Evolutionary conservation across 768 basidiomycete species (phyloP).

Genomic region (Amanita rubescens): DNA sequence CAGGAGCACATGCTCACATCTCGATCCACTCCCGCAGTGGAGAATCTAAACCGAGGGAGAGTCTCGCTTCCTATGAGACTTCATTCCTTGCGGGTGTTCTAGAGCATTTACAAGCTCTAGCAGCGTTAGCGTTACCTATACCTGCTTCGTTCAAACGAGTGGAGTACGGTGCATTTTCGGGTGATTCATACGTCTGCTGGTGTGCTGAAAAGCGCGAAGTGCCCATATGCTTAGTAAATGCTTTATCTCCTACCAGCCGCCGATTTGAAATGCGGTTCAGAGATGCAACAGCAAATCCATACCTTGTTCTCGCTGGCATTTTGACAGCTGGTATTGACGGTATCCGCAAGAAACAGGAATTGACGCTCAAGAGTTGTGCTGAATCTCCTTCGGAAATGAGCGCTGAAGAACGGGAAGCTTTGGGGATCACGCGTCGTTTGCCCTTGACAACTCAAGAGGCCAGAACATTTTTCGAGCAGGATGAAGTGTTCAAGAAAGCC

Average conservation of each 20-base stretch:
- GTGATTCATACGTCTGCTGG: constrained; percentile 65
- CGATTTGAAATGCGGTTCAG: constrained; percentile 58
- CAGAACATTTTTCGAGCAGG: constrained; percentile 29
- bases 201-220: constrained; percentile 65
- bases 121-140: constrained; percentile 52
- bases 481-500: constrained; percentile 27
- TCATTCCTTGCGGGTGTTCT: constrained; percentile 60
- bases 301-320: constrained; percentile 53
- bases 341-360: constrained; percentile 29
- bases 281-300: constrained; percentile 60
- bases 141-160: constrained; percentile 57
- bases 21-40: constrained; percentile 44
- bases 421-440: constrained; percentile 46
- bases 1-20: constrained; percentile 55
- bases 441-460: constrained; percentile 45
- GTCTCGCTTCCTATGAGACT: constrained; percentile 38
- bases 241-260: constrained; percentile 35
- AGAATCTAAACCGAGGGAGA: constrained; percentile 16
- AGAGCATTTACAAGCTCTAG: constrained; percentile 45
- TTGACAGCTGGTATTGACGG: constrained; percentile 49
- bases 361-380: constrained; percentile 33
- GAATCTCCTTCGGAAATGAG: constrained; percentile 35
- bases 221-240: constrained; percentile 54
- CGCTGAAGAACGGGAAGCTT: constrained; percentile 30
- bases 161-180: constrained; percentile 59